These are phyloP conservation scores for Fagus crenata DNA, from an alignment of 306 rosid genomes.

Conservation along the genomic window DNA sequence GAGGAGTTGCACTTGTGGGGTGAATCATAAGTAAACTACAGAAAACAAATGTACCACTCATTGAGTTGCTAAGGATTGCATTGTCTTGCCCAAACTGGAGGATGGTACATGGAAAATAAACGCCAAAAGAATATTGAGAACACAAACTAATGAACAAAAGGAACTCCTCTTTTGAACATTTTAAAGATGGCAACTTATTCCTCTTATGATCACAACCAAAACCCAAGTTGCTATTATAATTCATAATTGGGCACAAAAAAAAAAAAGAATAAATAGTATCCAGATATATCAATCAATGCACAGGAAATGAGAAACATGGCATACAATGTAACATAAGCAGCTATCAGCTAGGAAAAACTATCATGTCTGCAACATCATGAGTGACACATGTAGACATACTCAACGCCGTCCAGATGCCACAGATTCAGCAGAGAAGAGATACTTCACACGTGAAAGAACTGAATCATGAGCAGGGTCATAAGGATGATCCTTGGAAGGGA, in stretches of 20 bases:
- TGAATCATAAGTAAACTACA: too few relatives aligned
- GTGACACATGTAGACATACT: not conserved
- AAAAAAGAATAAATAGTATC: constrained; percentile 15
- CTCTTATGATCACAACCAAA: not conserved
- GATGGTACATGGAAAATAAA: too few relatives aligned
- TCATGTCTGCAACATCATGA: constrained; percentile 6
- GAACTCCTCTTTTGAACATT: not conserved
- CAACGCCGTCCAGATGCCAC: constrained; percentile 85
- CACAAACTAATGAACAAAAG: not conserved
- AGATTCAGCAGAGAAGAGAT: constrained; percentile 81
- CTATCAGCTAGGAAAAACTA: not conserved
- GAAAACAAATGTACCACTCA: too few relatives aligned
- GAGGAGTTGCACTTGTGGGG: too few relatives aligned
- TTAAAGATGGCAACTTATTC: not conserved
- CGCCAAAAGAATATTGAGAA: not conserved
- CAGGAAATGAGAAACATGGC: not conserved
- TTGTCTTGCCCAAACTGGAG: too few relatives aligned
- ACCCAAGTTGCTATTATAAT: constrained; percentile 15
- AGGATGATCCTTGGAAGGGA: constrained; percentile 94
- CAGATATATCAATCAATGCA: constrained; percentile 16
- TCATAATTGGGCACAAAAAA: not conserved
- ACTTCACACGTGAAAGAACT: constrained; percentile 85
- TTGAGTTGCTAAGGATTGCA: too few relatives aligned
- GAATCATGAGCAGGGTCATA: constrained; percentile 93
- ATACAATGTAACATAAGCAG: not conserved